These are phyloP conservation scores for Nyctanthes arbortristis DNA, from an alignment of 257 asterid genomes.

Conservation along the genomic window DNA sequence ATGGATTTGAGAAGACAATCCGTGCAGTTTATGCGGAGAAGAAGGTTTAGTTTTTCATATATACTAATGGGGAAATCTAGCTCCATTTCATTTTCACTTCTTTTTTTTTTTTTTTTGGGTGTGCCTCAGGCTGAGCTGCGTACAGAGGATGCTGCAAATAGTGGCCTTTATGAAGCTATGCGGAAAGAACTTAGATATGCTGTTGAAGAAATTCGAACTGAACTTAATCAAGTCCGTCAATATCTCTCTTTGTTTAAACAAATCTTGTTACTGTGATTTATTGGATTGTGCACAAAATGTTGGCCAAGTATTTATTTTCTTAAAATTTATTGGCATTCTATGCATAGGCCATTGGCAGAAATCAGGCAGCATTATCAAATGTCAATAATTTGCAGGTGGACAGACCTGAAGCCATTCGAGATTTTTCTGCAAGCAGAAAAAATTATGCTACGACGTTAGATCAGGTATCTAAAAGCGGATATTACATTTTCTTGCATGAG, in stretches of 20 bases:
- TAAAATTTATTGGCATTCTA: constrained; percentile 13
- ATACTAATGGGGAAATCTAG: not conserved
- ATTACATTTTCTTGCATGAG: not conserved
- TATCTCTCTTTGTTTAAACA: constrained; percentile 25
- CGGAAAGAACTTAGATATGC: constrained; percentile 81
- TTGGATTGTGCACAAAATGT: constrained; percentile 8
- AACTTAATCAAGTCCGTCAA: constrained; percentile 67
- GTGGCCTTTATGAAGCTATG: constrained; percentile 73
- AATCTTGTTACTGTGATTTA: not conserved
- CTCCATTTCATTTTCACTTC: not conserved
- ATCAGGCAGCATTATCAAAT: constrained; percentile 31
- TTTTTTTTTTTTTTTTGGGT: constrained; percentile 6
- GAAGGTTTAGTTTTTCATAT: not conserved
- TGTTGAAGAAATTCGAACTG: constrained; percentile 75
- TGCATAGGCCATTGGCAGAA: constrained; percentile 48
- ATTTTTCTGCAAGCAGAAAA: constrained; percentile 28
- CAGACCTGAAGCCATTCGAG: constrained; percentile 24
- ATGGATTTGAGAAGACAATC: constrained; percentile 12
- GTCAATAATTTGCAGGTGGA: constrained; percentile 43
- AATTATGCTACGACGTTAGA: constrained; percentile 41
- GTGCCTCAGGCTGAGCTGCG: constrained; percentile 61
- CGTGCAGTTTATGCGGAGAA: not conserved
- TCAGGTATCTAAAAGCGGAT: constrained; percentile 38
- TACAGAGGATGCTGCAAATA: constrained; percentile 45
- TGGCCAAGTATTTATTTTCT: constrained; percentile 15